Conservation (phyloP, 371 early-diverging fungal species). For the Apophysomyces ossiformis region DNA sequence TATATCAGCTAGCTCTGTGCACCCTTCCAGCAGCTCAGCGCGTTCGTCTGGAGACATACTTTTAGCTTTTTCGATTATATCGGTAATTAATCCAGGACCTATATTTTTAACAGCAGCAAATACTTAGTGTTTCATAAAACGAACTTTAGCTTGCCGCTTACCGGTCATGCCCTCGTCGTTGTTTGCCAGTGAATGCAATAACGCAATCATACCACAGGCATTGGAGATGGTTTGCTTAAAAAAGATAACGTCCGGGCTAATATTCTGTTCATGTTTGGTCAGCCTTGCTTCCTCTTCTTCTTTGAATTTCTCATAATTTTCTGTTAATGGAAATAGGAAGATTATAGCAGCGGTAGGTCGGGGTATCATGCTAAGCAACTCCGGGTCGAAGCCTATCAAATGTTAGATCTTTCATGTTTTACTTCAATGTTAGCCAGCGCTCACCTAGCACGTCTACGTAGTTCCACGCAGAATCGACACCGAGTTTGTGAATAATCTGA, state of each 20-base stretch:
- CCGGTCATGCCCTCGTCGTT: slow-evolving; percentile 50
- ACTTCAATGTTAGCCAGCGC: background rate
- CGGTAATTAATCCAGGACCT: slow-evolving; percentile 64
- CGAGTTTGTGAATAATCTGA: slow-evolving; percentile 56
- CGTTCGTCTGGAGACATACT: slow-evolving; percentile 72
- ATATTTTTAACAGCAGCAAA: background rate
- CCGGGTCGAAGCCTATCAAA: slow-evolving; percentile 77
- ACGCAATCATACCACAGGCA: slow-evolving; percentile 91
- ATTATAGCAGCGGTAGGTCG: slow-evolving; percentile 82
- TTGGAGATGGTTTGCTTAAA: slow-evolving; percentile 90
- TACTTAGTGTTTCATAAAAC: background rate
- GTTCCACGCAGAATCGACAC: slow-evolving; percentile 46
- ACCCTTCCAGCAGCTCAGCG: slow-evolving; percentile 68
- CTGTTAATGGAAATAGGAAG: slow-evolving; percentile 73
- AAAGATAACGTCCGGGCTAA: slow-evolving; percentile 70
- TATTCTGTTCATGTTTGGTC: slow-evolving; percentile 54
- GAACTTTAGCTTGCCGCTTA: slow-evolving; percentile 21
- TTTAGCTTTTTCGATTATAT: slow-evolving; percentile 65
- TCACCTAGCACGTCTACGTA: slow-evolving; percentile 62
- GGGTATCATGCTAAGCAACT: slow-evolving; percentile 79
- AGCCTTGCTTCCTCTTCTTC: slow-evolving; percentile 59
- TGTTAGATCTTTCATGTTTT: background rate
- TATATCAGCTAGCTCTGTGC: slow-evolving; percentile 57
- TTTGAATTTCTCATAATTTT: slow-evolving; percentile 62
- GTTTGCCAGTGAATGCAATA: slow-evolving; percentile 77